Evolutionary conservation across 1,139 yeast genomes (phyloP), one percentile per base, ranked within the genome.

Genomic region (Spathaspora sp.): DNA sequence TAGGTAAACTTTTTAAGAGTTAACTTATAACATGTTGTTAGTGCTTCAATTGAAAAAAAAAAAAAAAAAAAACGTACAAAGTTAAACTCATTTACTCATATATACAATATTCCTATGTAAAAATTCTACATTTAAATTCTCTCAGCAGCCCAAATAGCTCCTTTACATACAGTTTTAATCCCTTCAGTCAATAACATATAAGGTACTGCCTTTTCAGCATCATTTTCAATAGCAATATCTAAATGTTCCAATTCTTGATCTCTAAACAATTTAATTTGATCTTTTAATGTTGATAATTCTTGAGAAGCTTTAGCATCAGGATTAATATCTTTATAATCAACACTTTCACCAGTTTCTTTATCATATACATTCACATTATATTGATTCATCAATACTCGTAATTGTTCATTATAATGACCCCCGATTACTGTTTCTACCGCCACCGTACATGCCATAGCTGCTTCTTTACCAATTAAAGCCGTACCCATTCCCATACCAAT

Each of bases 401-500:
- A 71, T 64, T 93, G 99, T 51, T 85, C 84, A 60, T 95, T 93
- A 68, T 93, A 93, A 64, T 93, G 99, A 1, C 89, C 88, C 2
- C 99, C 99, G 64, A 93, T 95, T 2, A 95, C 98, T 0, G 99
- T 95, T 66, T 93, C 99, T 0, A 93, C 99, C 0, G 99, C 99
- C 50, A 91, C 98, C 0, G 99, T 93, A 61, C 99, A 95, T 0
- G 99, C 99, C 99, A 93, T 93, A 2, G 99, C 99, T 1, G 97
- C 97, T 62, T 93, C 97, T 59, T 89, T 89, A 24, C 97, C 87
- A 53, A 91, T 68, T 45, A 87, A 59, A 0, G 97, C 98, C 0
- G 99, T 93, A 0, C 85, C 86, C 1, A 82, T 82, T 2, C 99
- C 99, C 68, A 93, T 74, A 0, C 85, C 84, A 46, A 86, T 76